Base-by-base conservation (phyloP, 1,139 yeast species). In the Blastobotrys ciferrii region DNA sequence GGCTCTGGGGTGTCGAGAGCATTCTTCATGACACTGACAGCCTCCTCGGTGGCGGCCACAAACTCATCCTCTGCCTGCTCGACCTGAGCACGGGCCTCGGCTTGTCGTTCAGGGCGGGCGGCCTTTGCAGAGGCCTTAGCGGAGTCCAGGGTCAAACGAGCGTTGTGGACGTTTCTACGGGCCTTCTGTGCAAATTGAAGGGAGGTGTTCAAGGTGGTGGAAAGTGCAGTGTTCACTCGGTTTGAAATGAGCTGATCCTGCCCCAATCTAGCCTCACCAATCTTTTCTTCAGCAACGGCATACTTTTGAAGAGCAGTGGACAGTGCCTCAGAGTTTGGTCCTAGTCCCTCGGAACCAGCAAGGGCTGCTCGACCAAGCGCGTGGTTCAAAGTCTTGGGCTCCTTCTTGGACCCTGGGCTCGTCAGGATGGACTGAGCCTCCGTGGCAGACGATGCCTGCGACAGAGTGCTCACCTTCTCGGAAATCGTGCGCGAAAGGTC, bases 31-130 rank as follows among this genome's bases (percentile, higher is more conserved):
- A 86, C 81, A 45, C 82, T 75, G 47, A 87, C 88, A 31, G 96
- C 95, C 63, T 86, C 95, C 69, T 88, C 96, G 32, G 89, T 91
- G 17, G 92, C 86, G 57, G 87, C 87, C 42, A 94, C 95, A 66
- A 88, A 87, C 60, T 86, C 94, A 61, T 88, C 96, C 69, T 88
- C 96, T 40, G 91, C 83, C 56, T 83, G 81, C 66, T 88, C 96
- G 77, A 87, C 83, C 54, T 82, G 79, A 45, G 83, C 85, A 58
- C 92, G 76, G 54, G 87, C 78, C 50, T 82, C 82, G 5, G 88
- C 87, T 62, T 84, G 86, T 63, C 82, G 82, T 57, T 82, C 82
- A 3, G 95, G 91, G 62, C 76, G 79, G 28, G 89, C 82, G 58
- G 80, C 75, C 61, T 80, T 80, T 55, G 87, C 75, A 53, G 83